phyloP scores from a whole-genome alignment of 2,329 filamentous ascomycete species.

The Lachnellula occidentalis region DNA sequence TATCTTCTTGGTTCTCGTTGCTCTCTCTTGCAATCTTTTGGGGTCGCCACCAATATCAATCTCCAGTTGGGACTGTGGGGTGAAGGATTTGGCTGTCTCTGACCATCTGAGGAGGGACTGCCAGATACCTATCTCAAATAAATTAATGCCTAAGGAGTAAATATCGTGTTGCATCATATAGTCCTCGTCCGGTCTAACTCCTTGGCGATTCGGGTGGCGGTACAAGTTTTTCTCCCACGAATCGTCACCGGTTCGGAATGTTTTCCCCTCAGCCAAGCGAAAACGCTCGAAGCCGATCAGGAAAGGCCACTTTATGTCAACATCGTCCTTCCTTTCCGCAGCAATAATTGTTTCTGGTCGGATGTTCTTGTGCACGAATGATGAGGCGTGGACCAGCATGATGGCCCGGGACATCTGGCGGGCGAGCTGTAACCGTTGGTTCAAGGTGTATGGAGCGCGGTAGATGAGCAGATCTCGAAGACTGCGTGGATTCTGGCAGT shows the following conservation, averaged over 20 bases:
- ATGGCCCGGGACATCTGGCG: too few species aligned
- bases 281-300: conserved; percentile 15
- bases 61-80: not conserved
- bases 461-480: too few species aligned
- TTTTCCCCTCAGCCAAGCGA: conserved; percentile 9
- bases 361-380: conserved; percentile 32
- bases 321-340: too few species aligned
- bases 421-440: too few species aligned
- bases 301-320: not conserved
- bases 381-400: conserved; percentile 21
- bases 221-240: conserved; percentile 19
- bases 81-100: not conserved
- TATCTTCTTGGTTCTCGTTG: too few species aligned
- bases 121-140: conserved; percentile 19
- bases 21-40: too few species aligned
- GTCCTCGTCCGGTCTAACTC: conserved; percentile 4
- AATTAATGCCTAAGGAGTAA: conserved; percentile 17
- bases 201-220: conserved; percentile 17
- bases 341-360: conserved; percentile 23
- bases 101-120: conserved; percentile 10
- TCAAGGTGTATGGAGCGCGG: too few species aligned
- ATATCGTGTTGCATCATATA: conserved; percentile 25
- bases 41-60: not conserved
- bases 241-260: conserved; percentile 4
- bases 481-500: too few species aligned